Evolutionary conservation across 805 yeast genomes (phyloP).

Genomic region (Ogataea methanolica): DNA sequence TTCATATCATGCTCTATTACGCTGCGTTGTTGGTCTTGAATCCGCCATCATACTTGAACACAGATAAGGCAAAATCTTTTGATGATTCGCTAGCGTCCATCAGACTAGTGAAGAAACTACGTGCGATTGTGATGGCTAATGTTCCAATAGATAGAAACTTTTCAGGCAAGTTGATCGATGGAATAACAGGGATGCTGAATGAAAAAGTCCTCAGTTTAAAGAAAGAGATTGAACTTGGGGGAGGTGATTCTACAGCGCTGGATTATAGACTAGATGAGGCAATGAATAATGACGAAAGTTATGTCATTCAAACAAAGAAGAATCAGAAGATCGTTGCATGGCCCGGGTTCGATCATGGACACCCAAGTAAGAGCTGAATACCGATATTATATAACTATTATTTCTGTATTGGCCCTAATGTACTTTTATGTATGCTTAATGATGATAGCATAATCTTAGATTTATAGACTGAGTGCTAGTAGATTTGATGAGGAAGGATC

Average conservation of each 20-base stretch:
- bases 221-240: constrained; percentile 10
- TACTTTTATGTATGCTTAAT: too few relatives aligned
- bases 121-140: constrained; percentile 37
- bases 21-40: constrained; percentile 55
- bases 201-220: constrained; percentile 25
- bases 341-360: constrained; percentile 69
- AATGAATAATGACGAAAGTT: constrained; percentile 15
- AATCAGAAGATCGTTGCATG: constrained; percentile 42
- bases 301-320: constrained; percentile 13
- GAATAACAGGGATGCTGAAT: constrained; percentile 23
- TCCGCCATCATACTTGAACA: constrained; percentile 34
- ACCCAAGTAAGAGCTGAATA: constrained; percentile 34
- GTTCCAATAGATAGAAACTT: constrained; percentile 50
- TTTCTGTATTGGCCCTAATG: too few relatives aligned
- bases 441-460: too few relatives aligned
- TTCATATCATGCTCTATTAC: constrained; percentile 66
- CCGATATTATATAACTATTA: too few relatives aligned
- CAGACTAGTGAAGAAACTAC: constrained; percentile 39
- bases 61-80: constrained; percentile 19
- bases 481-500: too few relatives aligned
- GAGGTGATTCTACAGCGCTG: constrained; percentile 3
- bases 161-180: constrained; percentile 38
- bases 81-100: constrained; percentile 35
- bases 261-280: constrained; percentile 14
- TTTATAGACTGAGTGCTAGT: too few relatives aligned